Evolutionary conservation across 768 basidiomycete species (phyloP).

Genomic region (Rhodosporidiobolus odoratus): DNA sequence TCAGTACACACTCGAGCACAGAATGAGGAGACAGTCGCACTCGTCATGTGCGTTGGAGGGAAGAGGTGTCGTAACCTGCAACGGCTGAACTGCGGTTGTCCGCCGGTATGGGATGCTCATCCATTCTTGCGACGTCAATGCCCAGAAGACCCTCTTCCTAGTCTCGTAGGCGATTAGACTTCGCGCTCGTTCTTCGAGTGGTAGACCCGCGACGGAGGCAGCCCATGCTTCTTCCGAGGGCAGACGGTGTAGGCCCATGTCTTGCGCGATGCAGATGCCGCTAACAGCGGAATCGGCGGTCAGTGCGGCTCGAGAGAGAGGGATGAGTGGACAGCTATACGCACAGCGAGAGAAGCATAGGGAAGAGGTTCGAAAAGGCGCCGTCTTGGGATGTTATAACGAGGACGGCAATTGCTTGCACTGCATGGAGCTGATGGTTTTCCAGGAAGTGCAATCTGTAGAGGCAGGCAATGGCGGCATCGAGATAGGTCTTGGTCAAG

Average conservation of each 20-base stretch:
- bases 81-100: constrained; percentile 6
- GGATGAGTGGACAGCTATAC: neutral
- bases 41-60: constrained; percentile 19
- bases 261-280: constrained; percentile 18
- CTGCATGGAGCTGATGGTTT: constrained; percentile 2
- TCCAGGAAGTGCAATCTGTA: constrained; percentile 9
- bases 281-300: neutral
- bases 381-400: constrained; percentile 8
- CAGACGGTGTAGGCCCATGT: constrained; percentile 12
- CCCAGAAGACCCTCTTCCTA: constrained; percentile 12
- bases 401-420: constrained; percentile 15
- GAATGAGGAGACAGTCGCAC: neutral
- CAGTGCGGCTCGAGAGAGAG: neutral
- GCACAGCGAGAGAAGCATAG: constrained; percentile 8
- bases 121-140: neutral
- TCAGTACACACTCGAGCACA: no score
- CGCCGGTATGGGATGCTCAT: neutral
- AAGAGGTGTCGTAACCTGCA: constrained; percentile 21
- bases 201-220: neutral
- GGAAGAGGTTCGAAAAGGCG: constrained; percentile 9
- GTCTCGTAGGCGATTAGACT: constrained; percentile 13
- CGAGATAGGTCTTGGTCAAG: constrained; percentile 5
- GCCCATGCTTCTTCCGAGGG: constrained; percentile 2
- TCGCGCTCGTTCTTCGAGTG: neutral
- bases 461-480: constrained; percentile 13